phyloP scores from a whole-genome alignment of 371 early-diverging fungal genomes.

The Apophysomyces ossiformis region DNA sequence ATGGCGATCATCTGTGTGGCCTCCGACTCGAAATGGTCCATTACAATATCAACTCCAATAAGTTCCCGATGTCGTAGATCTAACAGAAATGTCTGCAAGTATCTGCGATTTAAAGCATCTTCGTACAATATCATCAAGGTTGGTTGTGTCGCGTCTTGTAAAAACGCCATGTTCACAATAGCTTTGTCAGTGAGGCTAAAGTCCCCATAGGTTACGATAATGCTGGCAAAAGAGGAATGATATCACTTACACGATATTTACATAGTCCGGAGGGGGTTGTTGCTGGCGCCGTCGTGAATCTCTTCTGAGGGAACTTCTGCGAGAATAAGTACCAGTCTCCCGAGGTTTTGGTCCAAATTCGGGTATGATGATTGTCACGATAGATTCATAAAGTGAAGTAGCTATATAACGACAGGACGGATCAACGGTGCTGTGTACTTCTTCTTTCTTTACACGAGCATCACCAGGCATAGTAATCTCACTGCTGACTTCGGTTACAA shows the following conservation, averaged over 20 bases:
- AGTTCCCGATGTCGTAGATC: conserved; percentile 51
- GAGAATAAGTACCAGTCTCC: conserved; percentile 27
- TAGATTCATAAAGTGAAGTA: conserved; percentile 35
- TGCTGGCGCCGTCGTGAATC: conserved; percentile 13
- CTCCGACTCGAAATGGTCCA: conserved; percentile 55
- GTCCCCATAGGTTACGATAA: neutral
- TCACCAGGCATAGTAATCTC: conserved; percentile 62
- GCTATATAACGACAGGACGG: conserved; percentile 53
- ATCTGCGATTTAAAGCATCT: conserved; percentile 66
- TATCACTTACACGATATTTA: conserved; percentile 18
- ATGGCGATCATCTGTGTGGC: conserved; percentile 65
- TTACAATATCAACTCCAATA: conserved; percentile 48
- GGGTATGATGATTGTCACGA: conserved; percentile 33
- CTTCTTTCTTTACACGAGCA: conserved; percentile 38
- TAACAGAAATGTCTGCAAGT: conserved; percentile 69
- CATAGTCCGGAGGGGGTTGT: conserved; percentile 15
- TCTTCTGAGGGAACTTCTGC: conserved; percentile 17
- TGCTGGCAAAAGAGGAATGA: neutral
- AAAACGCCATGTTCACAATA: conserved; percentile 70
- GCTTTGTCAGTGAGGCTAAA: conserved; percentile 72
- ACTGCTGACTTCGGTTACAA: conserved; percentile 71
- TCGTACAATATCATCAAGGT: conserved; percentile 78
- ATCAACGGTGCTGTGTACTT: conserved; percentile 58
- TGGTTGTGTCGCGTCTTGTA: conserved; percentile 57
- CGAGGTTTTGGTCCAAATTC: conserved; percentile 27